These are phyloP conservation scores for Wickerhamiella dianesei DNA, from an alignment of 805 yeast genomes.

Conservation along the genomic window DNA sequence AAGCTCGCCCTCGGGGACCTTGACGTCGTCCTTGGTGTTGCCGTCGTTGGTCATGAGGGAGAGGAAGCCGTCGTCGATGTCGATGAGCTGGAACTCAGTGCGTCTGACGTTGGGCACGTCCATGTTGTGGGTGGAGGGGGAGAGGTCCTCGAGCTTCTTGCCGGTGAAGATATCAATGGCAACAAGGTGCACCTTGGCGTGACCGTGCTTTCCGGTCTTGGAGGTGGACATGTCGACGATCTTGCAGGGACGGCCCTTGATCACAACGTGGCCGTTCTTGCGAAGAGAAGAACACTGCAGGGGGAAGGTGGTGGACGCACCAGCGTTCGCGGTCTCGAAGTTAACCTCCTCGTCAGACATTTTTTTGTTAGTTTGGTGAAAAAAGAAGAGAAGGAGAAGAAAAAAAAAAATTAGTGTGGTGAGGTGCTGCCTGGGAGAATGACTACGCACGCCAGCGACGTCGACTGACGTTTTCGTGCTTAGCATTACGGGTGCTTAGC, in stretches of 20 bases:
- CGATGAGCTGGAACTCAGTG: conserved; percentile 89
- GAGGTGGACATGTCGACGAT: conserved; percentile 99
- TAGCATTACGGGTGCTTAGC: too few species aligned
- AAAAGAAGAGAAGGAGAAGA: conserved; percentile 3
- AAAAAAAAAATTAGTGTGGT: background rate
- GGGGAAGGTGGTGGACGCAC: conserved; percentile 97
- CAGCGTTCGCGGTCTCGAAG: conserved; percentile 97
- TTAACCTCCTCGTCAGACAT: conserved; percentile 46
- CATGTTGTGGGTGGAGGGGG: conserved; percentile 99
- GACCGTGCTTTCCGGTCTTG: conserved; percentile 99
- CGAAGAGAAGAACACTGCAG: conserved; percentile 99
- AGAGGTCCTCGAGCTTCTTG: conserved; percentile 98
- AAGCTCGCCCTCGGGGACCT: conserved; percentile 94
- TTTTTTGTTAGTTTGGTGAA: conserved; percentile 6
- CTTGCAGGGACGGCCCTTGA: conserved; percentile 99
- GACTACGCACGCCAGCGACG: too few species aligned
- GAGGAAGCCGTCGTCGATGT: conserved; percentile 96
- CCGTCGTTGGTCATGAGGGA: conserved; percentile 94
- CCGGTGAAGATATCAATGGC: conserved; percentile 98
- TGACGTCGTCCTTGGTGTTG: conserved; percentile 98
- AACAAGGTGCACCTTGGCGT: conserved; percentile 99
- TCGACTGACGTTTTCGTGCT: background rate
- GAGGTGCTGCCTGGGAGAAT: background rate
- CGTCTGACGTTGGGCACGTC: conserved; percentile 97
- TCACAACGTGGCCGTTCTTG: conserved; percentile 98